Base-by-base conservation (phyloP, 208 protist species). In the Phytomonas sp. region DNA sequence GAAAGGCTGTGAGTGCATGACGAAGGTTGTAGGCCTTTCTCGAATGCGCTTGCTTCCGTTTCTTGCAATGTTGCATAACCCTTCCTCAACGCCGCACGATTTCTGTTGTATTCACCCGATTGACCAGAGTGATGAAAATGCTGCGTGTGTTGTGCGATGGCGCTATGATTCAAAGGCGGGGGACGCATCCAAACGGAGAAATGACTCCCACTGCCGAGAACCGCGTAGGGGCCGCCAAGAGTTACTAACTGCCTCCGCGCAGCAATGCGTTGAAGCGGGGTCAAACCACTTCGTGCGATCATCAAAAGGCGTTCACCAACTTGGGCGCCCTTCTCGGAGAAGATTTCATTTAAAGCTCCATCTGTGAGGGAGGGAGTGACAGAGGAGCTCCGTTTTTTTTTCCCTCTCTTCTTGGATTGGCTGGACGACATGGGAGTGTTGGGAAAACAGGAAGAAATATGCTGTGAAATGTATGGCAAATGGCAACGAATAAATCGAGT, bases 201-300 rank as follows among this genome's bases (percentile, higher is more conserved):
- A 7, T 66, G 5, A 7, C 77, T 37, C 0, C 81, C 81, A 23
- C 67, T 73, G 23, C 65, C 69, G 34, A 77, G 79, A 30, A 77
- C 60, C n/a, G 65, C n/a, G 71, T 87, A 92, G 29, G 79, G 70
- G 23, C 86, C 86, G 34, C 83, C 80, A 51, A 92, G 76, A 30
- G 75, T 33, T 1, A 60, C 53, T 15, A 92, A 70, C 51, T 81
- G 74, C n/a, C 40, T 53, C 51, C 46, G 76, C 60, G 31, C 75
- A 73, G 20, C 33, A 40, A 15, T 37, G 33, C 28, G 40, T 51
- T 51, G 40, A 15, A 51, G 40, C 20, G 40, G 40, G 2, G 40
- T 51, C 40, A 15, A 6, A 51, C 40, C 40, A 23, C 40, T 15
- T 51, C 40, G 40, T 15, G 40, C 40, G 40, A 51, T 51, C 13